phyloP scores from a whole-genome alignment of 2,329 filamentous ascomycete species.

The Dichotomopilus funicola region DNA sequence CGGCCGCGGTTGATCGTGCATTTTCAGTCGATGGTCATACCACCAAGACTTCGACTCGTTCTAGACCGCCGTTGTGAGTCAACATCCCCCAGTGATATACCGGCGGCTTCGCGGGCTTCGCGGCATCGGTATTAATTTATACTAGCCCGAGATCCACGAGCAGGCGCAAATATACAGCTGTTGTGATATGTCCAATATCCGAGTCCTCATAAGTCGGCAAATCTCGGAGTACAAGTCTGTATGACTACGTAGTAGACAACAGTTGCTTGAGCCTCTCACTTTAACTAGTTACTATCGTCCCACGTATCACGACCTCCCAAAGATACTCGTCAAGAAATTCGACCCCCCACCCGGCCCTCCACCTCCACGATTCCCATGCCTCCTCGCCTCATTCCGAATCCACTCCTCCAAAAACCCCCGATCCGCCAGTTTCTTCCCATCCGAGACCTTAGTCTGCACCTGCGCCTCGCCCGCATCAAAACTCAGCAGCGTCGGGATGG shows the following conservation, averaged over 20 bases:
- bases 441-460: slow-evolving; percentile 41
- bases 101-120: background rate
- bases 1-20: background rate
- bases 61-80: background rate
- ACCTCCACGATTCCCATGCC: slow-evolving; percentile 38
- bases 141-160: too few species aligned
- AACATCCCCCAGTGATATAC: background rate
- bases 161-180: too few species aligned
- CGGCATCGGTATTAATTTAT: background rate
- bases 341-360: slow-evolving; percentile 24
- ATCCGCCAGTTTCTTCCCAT: slow-evolving; percentile 44
- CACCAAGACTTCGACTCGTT: background rate
- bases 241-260: too few species aligned
- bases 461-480: slow-evolving; percentile 51
- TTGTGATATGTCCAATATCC: too few species aligned
- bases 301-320: slow-evolving; percentile 26
- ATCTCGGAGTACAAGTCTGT: too few species aligned
- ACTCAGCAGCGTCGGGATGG: slow-evolving; percentile 50
- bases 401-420: slow-evolving; percentile 46
- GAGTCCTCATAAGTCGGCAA: too few species aligned
- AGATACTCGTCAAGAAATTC: slow-evolving; percentile 35
- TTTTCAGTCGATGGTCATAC: background rate
- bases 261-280: background rate
- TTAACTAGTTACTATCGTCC: too few species aligned
- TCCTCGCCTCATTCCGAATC: slow-evolving; percentile 27